Percentiles rank a stretch among this genome's conserved stretches.
Conservation (phyloP, 495 filamentous ascomycete species). For the Tricharina praecox region DNA sequence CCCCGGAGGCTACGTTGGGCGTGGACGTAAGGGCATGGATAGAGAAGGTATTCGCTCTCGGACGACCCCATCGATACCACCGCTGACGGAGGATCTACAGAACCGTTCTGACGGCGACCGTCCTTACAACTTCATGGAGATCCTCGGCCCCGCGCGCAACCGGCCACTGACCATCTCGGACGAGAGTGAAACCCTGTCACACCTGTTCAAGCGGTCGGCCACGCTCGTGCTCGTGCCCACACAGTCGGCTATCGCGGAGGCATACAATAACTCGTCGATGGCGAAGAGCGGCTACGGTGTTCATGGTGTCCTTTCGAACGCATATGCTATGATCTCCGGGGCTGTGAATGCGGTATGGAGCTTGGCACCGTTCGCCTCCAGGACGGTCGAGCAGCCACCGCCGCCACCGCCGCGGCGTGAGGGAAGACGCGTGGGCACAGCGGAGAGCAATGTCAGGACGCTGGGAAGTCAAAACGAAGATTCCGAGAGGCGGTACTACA, state of each 20-base stretch:
- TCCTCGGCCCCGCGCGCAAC: conserved; percentile 63
- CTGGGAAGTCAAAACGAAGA: conserved; percentile 37
- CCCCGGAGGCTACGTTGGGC: conserved; percentile 43
- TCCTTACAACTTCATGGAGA: conserved; percentile 71
- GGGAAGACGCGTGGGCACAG: not conserved
- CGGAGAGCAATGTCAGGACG: conserved; percentile 36
- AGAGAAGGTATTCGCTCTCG: not conserved
- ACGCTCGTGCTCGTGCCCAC: conserved; percentile 70
- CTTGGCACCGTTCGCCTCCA: conserved; percentile 25
- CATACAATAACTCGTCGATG: conserved; percentile 33
- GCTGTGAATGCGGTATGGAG: conserved; percentile 36
- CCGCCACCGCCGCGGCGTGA: conserved; percentile 6
- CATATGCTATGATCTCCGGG: conserved; percentile 31
- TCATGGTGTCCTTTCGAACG: conserved; percentile 28
- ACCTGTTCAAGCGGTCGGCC: conserved; percentile 36
- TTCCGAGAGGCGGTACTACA: conserved; percentile 37
- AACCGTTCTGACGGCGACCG: conserved; percentile 21
- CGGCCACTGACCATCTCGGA: conserved; percentile 53
- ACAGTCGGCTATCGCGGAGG: conserved; percentile 38
- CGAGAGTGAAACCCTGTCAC: conserved; percentile 56
- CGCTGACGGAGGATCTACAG: too few species aligned
- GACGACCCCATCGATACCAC: too few species aligned
- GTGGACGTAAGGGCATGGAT: conserved; percentile 62
- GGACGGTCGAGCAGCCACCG: conserved; percentile 6
- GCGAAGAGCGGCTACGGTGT: conserved; percentile 18